Base-by-base conservation (phyloP, 495 filamentous ascomycete genomes). In the Xylaria venustula region DNA sequence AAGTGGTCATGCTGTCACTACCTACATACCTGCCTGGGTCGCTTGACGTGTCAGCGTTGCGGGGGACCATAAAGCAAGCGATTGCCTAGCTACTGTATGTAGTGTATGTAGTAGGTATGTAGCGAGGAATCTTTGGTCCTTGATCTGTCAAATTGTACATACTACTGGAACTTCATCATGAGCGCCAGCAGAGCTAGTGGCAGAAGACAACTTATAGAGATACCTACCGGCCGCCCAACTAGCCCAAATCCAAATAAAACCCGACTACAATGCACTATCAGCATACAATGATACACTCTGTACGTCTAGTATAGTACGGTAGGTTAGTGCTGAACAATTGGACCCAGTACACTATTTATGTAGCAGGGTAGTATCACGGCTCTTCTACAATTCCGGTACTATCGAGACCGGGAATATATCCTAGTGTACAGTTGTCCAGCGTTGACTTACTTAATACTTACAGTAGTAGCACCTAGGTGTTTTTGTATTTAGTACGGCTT, bases 31-130 rank as follows among this genome's bases (percentile, higher is more conserved):
- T n/a, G n/a, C n/a, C n/a, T n/a, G n/a, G 20, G 57, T 52, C 26
- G 26, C 15, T 60, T 44, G 57, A 60, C 57, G 57, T 60, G 57
- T 60, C 48, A 52, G 36, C 14, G 17, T 41, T 45, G 25, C 32
- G 47, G 48, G 36, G 48, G 49, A 28, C 42, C 17, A 19, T 2
- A 11, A 40, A 19, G 34, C 2, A 45, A 20, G 15, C n/a, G 20
- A 45, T 3, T n/a, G n/a, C n/a, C n/a, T n/a, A n/a, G n/a, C n/a
- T n/a, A n/a, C n/a, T n/a, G n/a, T n/a, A n/a, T n/a, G n/a, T n/a
- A n/a, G n/a, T n/a, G n/a, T n/a, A n/a, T n/a, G n/a, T n/a, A n/a
- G n/a, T n/a, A n/a, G n/a, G n/a, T n/a, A n/a, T n/a, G n/a, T n/a
- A n/a, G n/a, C n/a, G n/a, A n/a, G n/a, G n/a, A n/a, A n/a, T n/a